Conservation (phyloP, 1,284 basidiomycete species). For the Heterobasidion parviporum region DNA sequence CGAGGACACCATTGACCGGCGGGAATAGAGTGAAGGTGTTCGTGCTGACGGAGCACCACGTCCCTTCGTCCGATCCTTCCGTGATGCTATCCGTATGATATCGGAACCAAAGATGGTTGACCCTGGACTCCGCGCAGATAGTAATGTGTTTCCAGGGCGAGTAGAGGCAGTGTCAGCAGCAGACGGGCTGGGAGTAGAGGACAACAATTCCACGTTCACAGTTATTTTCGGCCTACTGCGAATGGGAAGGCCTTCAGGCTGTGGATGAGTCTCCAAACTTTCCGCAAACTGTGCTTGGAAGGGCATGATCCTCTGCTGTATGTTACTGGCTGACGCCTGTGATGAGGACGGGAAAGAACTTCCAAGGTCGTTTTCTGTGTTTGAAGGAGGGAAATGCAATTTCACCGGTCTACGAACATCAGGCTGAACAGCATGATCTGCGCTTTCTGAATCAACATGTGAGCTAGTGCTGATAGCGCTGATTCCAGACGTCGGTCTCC, state of each 20-base stretch:
- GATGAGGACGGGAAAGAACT: not conserved
- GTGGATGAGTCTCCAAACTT: constrained; percentile 9
- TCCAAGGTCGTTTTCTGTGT: no score
- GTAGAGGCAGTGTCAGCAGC: not conserved
- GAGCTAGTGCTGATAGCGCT: no score
- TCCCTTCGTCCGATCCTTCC: constrained; percentile 12
- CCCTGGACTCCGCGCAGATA: not conserved
- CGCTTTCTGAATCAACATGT: no score
- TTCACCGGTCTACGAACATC: no score
- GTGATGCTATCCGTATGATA: constrained; percentile 17
- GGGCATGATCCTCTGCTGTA: constrained; percentile 12
- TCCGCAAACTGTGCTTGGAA: constrained; percentile 16
- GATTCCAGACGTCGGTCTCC: no score
- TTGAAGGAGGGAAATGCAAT: no score
- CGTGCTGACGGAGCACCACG: constrained; percentile 6
- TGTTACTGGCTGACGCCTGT: not conserved
- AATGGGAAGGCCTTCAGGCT: constrained; percentile 10
- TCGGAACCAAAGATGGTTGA: constrained; percentile 22
- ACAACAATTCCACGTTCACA: not conserved
- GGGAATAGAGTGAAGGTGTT: constrained; percentile 1
- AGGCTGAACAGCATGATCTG: no score
- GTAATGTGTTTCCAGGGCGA: not conserved
- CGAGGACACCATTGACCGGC: not conserved
- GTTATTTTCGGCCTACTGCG: constrained; percentile 11
- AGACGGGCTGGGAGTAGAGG: not conserved